These are phyloP conservation scores for Endogone sp. DNA, from an alignment of 192 early-diverging fungal species.

Conservation along the genomic window DNA sequence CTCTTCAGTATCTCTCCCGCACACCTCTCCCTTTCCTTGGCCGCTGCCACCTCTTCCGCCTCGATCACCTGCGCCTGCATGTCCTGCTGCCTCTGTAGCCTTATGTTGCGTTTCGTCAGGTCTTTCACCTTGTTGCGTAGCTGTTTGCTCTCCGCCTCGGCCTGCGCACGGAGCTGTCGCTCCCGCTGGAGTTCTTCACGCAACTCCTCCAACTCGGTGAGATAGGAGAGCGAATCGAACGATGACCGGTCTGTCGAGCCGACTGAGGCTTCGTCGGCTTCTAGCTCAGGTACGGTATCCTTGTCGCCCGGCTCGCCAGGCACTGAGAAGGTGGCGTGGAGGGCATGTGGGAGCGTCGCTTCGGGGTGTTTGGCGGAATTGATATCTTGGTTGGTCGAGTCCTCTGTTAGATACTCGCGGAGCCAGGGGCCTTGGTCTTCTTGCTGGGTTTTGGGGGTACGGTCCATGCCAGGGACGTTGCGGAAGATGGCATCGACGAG, in stretches of 20 bases:
- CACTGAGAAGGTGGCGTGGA: too few relatives aligned
- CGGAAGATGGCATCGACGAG: background rate
- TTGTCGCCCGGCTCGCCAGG: too few relatives aligned
- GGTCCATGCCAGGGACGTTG: background rate
- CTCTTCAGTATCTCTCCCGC: background rate
- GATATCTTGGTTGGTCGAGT: background rate
- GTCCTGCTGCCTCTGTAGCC: background rate
- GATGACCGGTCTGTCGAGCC: background rate
- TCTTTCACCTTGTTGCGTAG: background rate
- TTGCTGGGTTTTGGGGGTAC: background rate
- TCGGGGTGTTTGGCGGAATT: too few relatives aligned
- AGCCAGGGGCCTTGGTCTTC: background rate
- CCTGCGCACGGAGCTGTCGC: background rate
- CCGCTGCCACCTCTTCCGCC: background rate
- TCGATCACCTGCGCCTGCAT: background rate
- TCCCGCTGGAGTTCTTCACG: background rate
- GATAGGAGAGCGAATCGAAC: background rate
- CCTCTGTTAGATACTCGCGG: background rate
- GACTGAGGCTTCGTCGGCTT: background rate
- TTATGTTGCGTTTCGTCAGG: background rate
- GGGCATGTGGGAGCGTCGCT: too few relatives aligned
- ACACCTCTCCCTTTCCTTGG: background rate
- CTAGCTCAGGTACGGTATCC: background rate
- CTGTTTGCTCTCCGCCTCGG: background rate
- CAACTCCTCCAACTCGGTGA: background rate